Conservation (phyloP, 1,284 basidiomycete species). For the Pseudozyma sp. region DNA sequence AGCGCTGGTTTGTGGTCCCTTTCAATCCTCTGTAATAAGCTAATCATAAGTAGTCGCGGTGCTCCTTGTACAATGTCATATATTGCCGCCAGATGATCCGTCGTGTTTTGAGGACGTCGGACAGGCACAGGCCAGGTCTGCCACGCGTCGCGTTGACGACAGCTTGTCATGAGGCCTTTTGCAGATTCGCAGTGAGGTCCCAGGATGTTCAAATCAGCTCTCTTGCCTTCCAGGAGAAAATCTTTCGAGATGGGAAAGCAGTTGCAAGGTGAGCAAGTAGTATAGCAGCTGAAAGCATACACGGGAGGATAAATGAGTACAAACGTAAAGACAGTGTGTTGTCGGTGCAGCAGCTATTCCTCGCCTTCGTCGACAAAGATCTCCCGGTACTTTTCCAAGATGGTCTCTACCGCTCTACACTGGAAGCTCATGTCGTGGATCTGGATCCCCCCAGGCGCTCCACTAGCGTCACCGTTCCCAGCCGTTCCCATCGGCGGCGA, state of each 20-base stretch:
- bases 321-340: neutral
- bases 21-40: neutral
- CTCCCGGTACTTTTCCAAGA: conserved; percentile 64
- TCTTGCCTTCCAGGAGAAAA: too few species aligned
- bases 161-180: neutral
- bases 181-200: too few species aligned
- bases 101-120: too few species aligned
- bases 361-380: conserved; percentile 65
- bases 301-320: too few species aligned
- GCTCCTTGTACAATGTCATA: conserved; percentile 2
- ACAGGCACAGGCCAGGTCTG: neutral
- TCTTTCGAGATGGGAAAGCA: too few species aligned
- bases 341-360: conserved; percentile 14
- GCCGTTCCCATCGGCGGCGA: conserved; percentile 48
- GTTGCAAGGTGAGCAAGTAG: neutral
- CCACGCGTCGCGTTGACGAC: neutral
- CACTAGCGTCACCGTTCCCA: conserved; percentile 3
- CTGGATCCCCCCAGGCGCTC: conserved; percentile 37
- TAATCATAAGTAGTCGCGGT: neutral
- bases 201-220: too few species aligned
- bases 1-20: neutral
- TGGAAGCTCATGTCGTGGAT: conserved; percentile 67
- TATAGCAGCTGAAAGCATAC: too few species aligned
- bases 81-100: neutral
- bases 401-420: conserved; percentile 66